Evolutionary conservation across 306 rosid genomes (phyloP).

Genomic region (Dalbergia cultrata): DNA sequence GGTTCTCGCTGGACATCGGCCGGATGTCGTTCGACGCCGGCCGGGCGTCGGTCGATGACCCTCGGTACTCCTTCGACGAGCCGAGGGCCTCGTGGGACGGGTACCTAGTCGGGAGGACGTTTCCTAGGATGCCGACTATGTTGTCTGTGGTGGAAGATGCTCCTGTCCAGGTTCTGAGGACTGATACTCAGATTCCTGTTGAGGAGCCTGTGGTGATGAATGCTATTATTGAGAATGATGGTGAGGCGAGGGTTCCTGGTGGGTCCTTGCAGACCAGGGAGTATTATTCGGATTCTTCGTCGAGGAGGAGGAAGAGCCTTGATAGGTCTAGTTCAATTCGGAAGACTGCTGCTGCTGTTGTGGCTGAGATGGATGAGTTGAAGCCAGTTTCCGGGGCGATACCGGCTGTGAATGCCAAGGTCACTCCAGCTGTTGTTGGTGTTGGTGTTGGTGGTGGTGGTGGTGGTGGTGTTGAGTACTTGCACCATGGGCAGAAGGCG

Average conservation of each 20-base stretch:
- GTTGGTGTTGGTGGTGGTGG: not conserved
- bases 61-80: slow-evolving; percentile 91
- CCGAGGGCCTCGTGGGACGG: slow-evolving; percentile 99
- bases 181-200: slow-evolving; percentile 81
- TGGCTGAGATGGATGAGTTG: slow-evolving; percentile 91
- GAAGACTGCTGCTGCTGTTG: slow-evolving; percentile 93
- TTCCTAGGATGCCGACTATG: slow-evolving; percentile 92
- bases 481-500: slow-evolving; percentile 60
- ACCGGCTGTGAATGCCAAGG: slow-evolving; percentile 56
- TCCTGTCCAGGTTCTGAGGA: slow-evolving; percentile 74
- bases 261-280: slow-evolving; percentile 86
- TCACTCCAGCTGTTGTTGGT: slow-evolving; percentile 62
- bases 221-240: slow-evolving; percentile 61
- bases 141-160: slow-evolving; percentile 92
- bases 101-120: slow-evolving; percentile 67
- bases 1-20: slow-evolving; percentile 88
- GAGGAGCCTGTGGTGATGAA: slow-evolving; percentile 67
- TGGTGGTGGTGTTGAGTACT: slow-evolving; percentile 51
- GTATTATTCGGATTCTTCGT: slow-evolving; percentile 81
- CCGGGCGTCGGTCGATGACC: slow-evolving; percentile 81
- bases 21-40: slow-evolving; percentile 71
- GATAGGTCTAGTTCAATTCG: slow-evolving; percentile 91
- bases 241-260: slow-evolving; percentile 68
- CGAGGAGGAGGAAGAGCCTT: slow-evolving; percentile 86
- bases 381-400: slow-evolving; percentile 73